These are phyloP conservation scores for Cladophialophora yegresii DNA, from an alignment of 2,329 filamentous ascomycete genomes.

Conservation along the genomic window DNA sequence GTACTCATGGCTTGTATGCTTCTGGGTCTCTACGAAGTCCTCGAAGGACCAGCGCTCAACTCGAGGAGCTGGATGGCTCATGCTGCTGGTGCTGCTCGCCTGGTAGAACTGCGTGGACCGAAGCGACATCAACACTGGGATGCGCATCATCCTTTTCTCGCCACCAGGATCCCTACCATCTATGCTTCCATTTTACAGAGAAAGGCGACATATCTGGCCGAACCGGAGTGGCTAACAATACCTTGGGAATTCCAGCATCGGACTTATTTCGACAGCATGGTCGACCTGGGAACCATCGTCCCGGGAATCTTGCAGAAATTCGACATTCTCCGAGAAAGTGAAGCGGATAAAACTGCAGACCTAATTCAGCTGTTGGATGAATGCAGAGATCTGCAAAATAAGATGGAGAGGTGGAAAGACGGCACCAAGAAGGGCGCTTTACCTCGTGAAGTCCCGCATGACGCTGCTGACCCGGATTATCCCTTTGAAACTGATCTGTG, in stretches of 20 bases:
- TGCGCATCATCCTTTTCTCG: conserved; percentile 32
- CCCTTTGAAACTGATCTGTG: conserved; percentile 32
- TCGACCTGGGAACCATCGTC: conserved; percentile 41
- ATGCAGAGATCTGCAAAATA: conserved; percentile 24
- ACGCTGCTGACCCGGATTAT: conserved; percentile 25
- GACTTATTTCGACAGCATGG: conserved; percentile 41
- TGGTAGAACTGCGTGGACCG: conserved; percentile 33
- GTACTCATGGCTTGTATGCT: conserved; percentile 44
- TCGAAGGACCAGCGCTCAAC: conserved; percentile 31
- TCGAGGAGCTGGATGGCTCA: conserved; percentile 34
- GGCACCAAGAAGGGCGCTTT: conserved; percentile 28
- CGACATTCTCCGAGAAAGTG: conserved; percentile 33
- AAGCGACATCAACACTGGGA: conserved; percentile 25
- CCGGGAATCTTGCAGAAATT: conserved; percentile 41
- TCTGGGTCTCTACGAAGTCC: conserved; percentile 42
- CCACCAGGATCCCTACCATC: conserved; percentile 30
- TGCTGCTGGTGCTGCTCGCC: conserved; percentile 32
- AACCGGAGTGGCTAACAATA: conserved; percentile 41
- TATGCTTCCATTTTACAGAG: conserved; percentile 35
- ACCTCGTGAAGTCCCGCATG: conserved; percentile 25
- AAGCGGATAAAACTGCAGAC: conserved; percentile 12
- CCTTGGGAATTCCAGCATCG: conserved; percentile 42
- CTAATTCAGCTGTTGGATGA: conserved; percentile 16
- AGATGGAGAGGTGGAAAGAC: conserved; percentile 29
- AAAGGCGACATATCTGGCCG: conserved; percentile 39